phyloP scores from a whole-genome alignment of 192 early-diverging fungal genomes.

The Coemansia sp. region DNA sequence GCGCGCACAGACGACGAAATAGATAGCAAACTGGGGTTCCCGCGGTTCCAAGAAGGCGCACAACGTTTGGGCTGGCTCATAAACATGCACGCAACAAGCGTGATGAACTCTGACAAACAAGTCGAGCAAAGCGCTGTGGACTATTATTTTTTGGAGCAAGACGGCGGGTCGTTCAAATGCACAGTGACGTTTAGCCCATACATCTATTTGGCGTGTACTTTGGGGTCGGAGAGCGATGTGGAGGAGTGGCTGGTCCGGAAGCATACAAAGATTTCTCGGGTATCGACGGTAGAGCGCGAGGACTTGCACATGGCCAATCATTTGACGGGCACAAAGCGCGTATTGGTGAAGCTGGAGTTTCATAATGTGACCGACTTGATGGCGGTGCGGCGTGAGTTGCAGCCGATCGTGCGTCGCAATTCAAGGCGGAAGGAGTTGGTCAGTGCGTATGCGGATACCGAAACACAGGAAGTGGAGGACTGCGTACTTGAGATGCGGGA shows the following conservation, averaged over 20 bases:
- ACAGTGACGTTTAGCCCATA: slow-evolving; percentile 87
- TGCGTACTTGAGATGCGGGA: slow-evolving; percentile 90
- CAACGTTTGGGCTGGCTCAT: slow-evolving; percentile 87
- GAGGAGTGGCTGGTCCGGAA: slow-evolving; percentile 78
- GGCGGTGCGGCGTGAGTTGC: slow-evolving; percentile 67
- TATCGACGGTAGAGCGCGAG: slow-evolving; percentile 70
- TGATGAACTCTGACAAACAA: slow-evolving; percentile 64
- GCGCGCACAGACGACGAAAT: slow-evolving; percentile 48
- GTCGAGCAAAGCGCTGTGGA: slow-evolving; percentile 76
- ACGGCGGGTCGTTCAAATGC: slow-evolving; percentile 84
- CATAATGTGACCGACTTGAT: slow-evolving; percentile 81
- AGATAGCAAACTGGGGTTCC: slow-evolving; percentile 65
- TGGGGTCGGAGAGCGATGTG: slow-evolving; percentile 76
- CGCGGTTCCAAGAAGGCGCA: slow-evolving; percentile 70
- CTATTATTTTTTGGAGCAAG: slow-evolving; percentile 90
- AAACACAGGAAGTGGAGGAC: slow-evolving; percentile 56
- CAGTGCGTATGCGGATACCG: slow-evolving; percentile 63
- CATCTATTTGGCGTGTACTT: slow-evolving; percentile 81
- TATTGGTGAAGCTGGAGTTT: slow-evolving; percentile 78
- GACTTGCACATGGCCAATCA: slow-evolving; percentile 93
- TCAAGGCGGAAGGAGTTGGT: slow-evolving; percentile 59
- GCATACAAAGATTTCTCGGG: slow-evolving; percentile 70
- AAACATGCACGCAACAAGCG: slow-evolving; percentile 86
- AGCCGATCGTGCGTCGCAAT: slow-evolving; percentile 72
- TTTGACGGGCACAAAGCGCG: slow-evolving; percentile 69